Evolutionary conservation across 2,329 filamentous ascomycete species (phyloP).

Genomic region (Pseudogymnoascus sp.): DNA sequence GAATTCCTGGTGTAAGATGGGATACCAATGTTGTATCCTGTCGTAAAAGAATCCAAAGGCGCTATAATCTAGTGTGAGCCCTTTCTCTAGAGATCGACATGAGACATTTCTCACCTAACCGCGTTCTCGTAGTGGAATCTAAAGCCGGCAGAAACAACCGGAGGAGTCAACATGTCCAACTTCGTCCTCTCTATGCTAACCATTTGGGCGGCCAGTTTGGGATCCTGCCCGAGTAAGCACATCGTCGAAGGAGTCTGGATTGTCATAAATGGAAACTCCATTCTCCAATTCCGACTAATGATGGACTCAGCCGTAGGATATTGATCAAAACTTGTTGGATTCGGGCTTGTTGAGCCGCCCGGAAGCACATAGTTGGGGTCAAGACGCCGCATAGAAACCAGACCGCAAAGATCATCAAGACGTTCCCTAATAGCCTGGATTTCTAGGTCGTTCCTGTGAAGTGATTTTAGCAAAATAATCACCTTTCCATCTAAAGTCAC

Average conservation of each 20-base stretch:
- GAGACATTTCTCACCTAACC: neutral
- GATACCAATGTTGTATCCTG: conserved; percentile 25
- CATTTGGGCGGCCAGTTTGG: conserved; percentile 11
- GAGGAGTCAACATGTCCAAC: neutral
- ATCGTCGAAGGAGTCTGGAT: conserved; percentile 16
- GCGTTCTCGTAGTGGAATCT: neutral
- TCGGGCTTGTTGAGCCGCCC: neutral
- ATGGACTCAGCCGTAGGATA: conserved; percentile 16
- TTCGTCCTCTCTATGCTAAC: conserved; percentile 13
- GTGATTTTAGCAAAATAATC: neutral
- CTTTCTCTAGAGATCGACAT: neutral
- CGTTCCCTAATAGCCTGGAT: conserved; percentile 10
- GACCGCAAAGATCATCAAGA: conserved; percentile 10
- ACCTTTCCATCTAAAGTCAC: conserved; percentile 7
- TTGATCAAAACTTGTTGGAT: conserved; percentile 2
- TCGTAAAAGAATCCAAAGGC: conserved; percentile 18
- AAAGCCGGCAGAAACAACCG: neutral
- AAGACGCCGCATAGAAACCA: conserved; percentile 7
- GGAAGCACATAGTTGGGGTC: neutral
- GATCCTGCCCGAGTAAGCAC: conserved; percentile 13
- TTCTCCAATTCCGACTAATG: conserved; percentile 16
- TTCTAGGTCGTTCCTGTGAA: conserved; percentile 9
- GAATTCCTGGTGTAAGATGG: conserved; percentile 22
- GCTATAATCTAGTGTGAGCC: neutral
- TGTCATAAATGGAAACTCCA: conserved; percentile 16